Evolutionary conservation across 2,329 filamentous ascomycete species (phyloP).

Genomic region (Fusarium ambrosium): DNA sequence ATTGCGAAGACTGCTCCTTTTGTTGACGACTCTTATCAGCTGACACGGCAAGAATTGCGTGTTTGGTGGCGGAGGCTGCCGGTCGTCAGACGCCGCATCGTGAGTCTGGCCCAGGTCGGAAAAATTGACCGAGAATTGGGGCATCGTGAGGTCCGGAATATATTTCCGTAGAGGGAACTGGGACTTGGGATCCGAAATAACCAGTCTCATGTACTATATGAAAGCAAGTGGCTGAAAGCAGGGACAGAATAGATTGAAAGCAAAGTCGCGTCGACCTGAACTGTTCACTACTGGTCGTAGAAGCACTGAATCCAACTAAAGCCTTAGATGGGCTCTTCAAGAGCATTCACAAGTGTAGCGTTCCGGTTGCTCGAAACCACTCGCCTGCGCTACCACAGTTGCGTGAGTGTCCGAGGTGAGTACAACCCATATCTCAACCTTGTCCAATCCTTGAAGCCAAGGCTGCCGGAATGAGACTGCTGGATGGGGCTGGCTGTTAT

Average conservation of each 20-base stretch:
- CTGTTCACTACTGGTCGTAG: neutral
- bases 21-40: neutral
- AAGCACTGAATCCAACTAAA: neutral
- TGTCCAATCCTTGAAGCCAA: neutral
- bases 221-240: neutral
- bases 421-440: neutral
- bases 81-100: neutral
- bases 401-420: neutral
- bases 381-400: neutral
- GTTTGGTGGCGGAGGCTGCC: neutral
- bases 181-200: neutral
- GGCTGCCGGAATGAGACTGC: neutral
- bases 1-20: neutral
- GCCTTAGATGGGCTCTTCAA: neutral
- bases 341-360: neutral
- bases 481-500: neutral
- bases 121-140: neutral
- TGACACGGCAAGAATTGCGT: slow-evolving; percentile 5
- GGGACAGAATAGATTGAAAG: neutral
- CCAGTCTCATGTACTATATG: neutral
- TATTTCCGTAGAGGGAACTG: neutral
- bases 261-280: neutral
- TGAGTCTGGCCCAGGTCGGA: neutral
- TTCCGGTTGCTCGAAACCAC: neutral
- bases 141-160: neutral